Evolutionary conservation across 768 basidiomycete genomes (phyloP).

Genomic region (Leccinum olivaceopallidum): DNA sequence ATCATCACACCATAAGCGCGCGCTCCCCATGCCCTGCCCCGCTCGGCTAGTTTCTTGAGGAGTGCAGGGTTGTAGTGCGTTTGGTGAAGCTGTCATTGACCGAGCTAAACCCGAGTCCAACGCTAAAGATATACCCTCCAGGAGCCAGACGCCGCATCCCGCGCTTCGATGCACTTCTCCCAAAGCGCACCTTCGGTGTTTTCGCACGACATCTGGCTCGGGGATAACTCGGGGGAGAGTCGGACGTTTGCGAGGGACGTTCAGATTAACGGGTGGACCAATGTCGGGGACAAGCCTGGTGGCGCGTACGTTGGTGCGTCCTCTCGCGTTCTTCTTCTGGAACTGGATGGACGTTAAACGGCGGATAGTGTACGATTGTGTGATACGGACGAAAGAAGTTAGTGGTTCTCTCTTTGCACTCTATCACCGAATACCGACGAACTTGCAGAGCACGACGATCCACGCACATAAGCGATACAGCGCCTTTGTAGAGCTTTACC

Average conservation of each 20-base stretch:
- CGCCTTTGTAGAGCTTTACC: slow-evolving; percentile 58
- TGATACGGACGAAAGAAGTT: slow-evolving; percentile 64
- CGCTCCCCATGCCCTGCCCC: background rate
- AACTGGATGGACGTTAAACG: background rate
- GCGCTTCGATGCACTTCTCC: slow-evolving; percentile 28
- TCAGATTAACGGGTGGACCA: slow-evolving; percentile 67
- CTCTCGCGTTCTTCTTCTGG: background rate
- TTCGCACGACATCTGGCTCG: slow-evolving; percentile 70
- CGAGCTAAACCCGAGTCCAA: background rate
- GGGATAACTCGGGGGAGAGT: slow-evolving; percentile 56
- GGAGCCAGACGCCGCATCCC: slow-evolving; percentile 25
- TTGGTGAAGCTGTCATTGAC: background rate
- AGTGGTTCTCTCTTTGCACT: background rate
- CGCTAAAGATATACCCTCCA: background rate
- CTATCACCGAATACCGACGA: background rate
- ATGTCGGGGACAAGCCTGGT: slow-evolving; percentile 64
- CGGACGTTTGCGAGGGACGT: slow-evolving; percentile 64
- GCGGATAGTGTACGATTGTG: slow-evolving; percentile 63
- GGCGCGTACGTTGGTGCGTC: slow-evolving; percentile 64
- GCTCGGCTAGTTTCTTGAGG: background rate
- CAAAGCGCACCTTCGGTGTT: slow-evolving; percentile 53
- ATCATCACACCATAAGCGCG: background rate
- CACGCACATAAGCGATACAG: slow-evolving; percentile 69
- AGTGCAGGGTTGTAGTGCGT: background rate
- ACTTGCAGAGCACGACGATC: slow-evolving; percentile 53